These are phyloP conservation scores for Chaetomium olivaceum DNA, from an alignment of 2,329 filamentous ascomycete genomes.

Conservation along the genomic window DNA sequence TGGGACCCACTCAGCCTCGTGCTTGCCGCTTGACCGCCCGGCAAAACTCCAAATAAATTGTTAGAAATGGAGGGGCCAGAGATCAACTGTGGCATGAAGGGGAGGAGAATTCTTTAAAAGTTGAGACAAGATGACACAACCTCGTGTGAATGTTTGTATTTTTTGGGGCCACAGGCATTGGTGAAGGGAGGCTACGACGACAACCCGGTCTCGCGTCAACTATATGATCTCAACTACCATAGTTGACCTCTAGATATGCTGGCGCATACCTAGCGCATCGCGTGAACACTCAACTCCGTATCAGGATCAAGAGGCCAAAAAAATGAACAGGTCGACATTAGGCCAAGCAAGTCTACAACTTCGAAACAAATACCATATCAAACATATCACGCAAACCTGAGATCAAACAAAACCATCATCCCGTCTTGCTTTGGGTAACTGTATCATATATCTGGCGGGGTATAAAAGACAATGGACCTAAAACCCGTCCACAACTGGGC, in stretches of 20 bases:
- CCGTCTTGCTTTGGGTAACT: slow-evolving; percentile 10
- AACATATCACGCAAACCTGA: neutral
- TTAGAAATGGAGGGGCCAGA: neutral
- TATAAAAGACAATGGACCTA: slow-evolving; percentile 13
- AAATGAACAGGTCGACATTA: neutral
- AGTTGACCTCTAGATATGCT: neutral
- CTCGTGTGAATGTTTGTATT: neutral
- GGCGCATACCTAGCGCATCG: neutral
- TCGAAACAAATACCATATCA: neutral
- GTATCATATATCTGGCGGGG: slow-evolving; percentile 27
- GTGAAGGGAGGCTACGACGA: neutral
- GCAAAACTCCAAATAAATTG: slow-evolving; percentile 18
- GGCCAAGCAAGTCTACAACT: neutral
- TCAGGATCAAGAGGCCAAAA: neutral
- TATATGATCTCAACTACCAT: neutral
- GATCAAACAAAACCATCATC: neutral
- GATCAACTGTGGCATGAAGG: neutral
- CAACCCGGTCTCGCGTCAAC: neutral
- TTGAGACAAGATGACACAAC: neutral
- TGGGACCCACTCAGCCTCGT: slow-evolving; percentile 18
- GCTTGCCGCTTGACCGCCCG: slow-evolving; percentile 18
- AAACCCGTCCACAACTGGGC: slow-evolving; percentile 16
- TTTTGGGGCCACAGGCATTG: neutral
- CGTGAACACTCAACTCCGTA: neutral
- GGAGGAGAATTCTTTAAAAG: neutral